These are phyloP conservation scores for Starmerella powellii DNA, from an alignment of 805 yeast genomes.

Conservation along the genomic window DNA sequence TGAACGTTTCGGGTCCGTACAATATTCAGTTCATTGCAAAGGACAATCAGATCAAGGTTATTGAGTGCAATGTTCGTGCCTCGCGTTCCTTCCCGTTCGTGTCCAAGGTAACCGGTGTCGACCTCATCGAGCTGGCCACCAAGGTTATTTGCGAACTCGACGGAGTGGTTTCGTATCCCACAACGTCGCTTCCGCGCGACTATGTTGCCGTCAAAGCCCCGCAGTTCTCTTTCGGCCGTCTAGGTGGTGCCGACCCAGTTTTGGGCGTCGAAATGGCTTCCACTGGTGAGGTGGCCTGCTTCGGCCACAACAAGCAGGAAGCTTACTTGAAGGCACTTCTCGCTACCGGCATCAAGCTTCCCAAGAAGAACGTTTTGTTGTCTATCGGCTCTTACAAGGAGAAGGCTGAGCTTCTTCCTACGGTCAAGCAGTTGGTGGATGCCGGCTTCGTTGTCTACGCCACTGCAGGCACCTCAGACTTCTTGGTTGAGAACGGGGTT, in stretches of 20 bases:
- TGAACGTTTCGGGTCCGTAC: constrained; percentile 93
- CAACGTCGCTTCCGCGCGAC: constrained; percentile 75
- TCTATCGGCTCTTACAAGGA: constrained; percentile 96
- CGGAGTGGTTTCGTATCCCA: constrained; percentile 80
- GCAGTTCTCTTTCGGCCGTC: constrained; percentile 91
- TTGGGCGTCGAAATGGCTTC: constrained; percentile 99
- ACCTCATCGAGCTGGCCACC: constrained; percentile 93
- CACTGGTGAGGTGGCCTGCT: constrained; percentile 96
- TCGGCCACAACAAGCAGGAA: constrained; percentile 92
- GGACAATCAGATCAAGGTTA: constrained; percentile 90
- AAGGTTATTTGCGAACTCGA: constrained; percentile 49
- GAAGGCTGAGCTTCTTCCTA: constrained; percentile 83
- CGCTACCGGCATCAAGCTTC: constrained; percentile 89
- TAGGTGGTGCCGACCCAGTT: constrained; percentile 96
- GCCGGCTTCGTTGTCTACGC: constrained; percentile 88
- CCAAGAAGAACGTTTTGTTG: constrained; percentile 84
- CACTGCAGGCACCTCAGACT: constrained; percentile 98
- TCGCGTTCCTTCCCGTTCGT: constrained; percentile 99
- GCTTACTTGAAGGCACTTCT: constrained; percentile 90
- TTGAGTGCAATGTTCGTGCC: constrained; percentile 97
- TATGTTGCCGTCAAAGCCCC: constrained; percentile 96
- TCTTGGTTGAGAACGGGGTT: constrained; percentile 84
- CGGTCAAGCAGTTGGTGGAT: constrained; percentile 65
- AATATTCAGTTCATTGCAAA: constrained; percentile 95
- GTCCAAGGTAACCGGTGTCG: constrained; percentile 93